Percentiles rank a stretch among this genome's conserved stretches.
Conservation (phyloP, 495 filamentous ascomycete species). For the Monascus purpureus region DNA sequence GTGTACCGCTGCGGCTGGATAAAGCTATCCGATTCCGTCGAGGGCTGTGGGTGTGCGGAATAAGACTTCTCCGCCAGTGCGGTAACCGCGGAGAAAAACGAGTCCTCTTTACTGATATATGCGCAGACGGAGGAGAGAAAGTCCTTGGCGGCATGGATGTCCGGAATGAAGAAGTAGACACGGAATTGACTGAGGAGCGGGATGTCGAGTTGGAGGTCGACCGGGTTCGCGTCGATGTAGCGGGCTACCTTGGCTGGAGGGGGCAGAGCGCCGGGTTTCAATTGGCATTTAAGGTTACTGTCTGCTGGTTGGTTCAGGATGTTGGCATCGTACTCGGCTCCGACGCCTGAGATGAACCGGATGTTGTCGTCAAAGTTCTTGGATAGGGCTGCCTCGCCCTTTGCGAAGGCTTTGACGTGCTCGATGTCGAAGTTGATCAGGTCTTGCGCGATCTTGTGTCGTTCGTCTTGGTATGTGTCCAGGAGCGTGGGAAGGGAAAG, state of each 20-base stretch:
- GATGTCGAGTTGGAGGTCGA: constrained; percentile 60
- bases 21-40: constrained; percentile 40
- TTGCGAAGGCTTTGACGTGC: constrained; percentile 43
- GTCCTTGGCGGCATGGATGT: constrained; percentile 32
- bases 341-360: constrained; percentile 52
- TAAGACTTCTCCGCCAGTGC: constrained; percentile 38
- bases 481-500: constrained; percentile 43
- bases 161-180: constrained; percentile 47
- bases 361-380: constrained; percentile 53
- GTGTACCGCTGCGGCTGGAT: constrained; percentile 47
- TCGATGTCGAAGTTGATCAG: constrained; percentile 56
- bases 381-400: constrained; percentile 42
- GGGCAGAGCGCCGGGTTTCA: constrained; percentile 44
- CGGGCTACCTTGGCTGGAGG: constrained; percentile 49
- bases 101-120: constrained; percentile 24
- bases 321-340: constrained; percentile 46
- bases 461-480: constrained; percentile 62
- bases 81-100: constrained; percentile 34
- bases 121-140: constrained; percentile 43
- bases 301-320: constrained; percentile 34
- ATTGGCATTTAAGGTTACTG: too few species aligned
- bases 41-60: constrained; percentile 31
- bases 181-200: constrained; percentile 56
- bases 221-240: constrained; percentile 56
- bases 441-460: constrained; percentile 56